These are phyloP conservation scores for Ensete ventricosum DNA, from an alignment of 176 grass and related monocot genomes.

Conservation along the genomic window DNA sequence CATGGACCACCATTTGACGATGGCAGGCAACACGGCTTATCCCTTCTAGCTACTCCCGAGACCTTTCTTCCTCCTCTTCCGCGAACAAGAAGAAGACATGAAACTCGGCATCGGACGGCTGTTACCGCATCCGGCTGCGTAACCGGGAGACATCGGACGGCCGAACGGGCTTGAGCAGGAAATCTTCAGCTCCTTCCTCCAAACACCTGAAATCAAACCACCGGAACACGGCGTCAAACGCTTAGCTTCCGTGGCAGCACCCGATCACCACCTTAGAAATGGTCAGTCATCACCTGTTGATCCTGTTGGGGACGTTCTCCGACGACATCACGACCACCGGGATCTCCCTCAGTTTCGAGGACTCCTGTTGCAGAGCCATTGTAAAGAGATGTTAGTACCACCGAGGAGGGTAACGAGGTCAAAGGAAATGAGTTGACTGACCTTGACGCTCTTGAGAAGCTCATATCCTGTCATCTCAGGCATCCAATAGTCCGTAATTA, in stretches of 20 bases:
- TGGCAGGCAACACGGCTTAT: not conserved
- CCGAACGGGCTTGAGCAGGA: slow-evolving; percentile 34
- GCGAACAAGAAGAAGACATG: too few species aligned
- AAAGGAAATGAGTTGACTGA: not conserved
- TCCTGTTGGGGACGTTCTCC: slow-evolving; percentile 41
- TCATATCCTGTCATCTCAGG: slow-evolving; percentile 48
- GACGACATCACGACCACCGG: slow-evolving; percentile 58
- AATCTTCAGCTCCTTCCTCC: slow-evolving; percentile 31
- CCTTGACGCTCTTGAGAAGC: slow-evolving; percentile 44
- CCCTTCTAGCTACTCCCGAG: not conserved
- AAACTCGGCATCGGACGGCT: not conserved
- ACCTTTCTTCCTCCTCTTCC: not conserved
- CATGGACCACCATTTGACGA: not conserved
- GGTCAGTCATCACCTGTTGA: slow-evolving; percentile 8
- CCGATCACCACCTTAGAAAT: not conserved
- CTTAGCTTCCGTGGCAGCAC: not conserved
- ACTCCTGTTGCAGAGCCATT: slow-evolving; percentile 15
- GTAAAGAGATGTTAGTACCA: not conserved
- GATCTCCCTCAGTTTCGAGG: slow-evolving; percentile 32
- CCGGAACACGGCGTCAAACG: not conserved
- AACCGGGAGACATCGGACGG: slow-evolving; percentile 29
- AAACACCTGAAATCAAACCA: slow-evolving; percentile 17
- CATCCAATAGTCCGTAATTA: slow-evolving; percentile 48
- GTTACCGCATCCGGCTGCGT: slow-evolving; percentile 16
- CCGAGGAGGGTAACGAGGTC: not conserved